These are phyloP conservation scores for Helotiales sp. DNA, from an alignment of 2,329 filamentous ascomycete species.

Conservation along the genomic window DNA sequence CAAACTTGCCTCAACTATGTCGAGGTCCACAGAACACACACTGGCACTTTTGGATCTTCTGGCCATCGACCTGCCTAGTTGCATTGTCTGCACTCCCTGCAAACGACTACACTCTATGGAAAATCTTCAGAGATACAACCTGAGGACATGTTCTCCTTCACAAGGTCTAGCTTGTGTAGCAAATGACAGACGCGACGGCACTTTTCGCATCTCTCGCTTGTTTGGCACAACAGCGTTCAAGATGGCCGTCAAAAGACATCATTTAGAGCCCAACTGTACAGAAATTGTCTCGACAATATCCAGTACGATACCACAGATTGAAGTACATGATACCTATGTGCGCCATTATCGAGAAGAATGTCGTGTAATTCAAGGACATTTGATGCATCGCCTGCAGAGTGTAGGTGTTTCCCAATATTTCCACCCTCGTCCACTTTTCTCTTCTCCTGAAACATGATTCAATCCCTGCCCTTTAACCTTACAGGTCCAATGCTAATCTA, in stretches of 20 bases:
- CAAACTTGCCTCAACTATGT: constrained; percentile 11
- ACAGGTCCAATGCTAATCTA: no score
- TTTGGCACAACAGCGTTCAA: constrained; percentile 27
- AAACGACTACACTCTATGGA: constrained; percentile 26
- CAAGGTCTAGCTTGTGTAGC: constrained; percentile 15
- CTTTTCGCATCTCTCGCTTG: not conserved
- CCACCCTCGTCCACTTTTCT: no score
- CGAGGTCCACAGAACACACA: not conserved
- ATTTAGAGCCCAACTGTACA: constrained; percentile 16
- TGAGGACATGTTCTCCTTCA: constrained; percentile 5
- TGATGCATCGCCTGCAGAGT: constrained; percentile 12
- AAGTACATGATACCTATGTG: not conserved
- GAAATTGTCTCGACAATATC: constrained; percentile 20
- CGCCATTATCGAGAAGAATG: constrained; percentile 16
- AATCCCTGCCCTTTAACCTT: no score
- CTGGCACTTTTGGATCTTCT: constrained; percentile 23
- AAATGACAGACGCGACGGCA: not conserved
- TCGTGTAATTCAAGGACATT: constrained; percentile 12
- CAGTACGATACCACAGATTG: not conserved
- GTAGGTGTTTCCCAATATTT: not conserved
- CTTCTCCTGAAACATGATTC: no score
- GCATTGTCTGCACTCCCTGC: constrained; percentile 23
- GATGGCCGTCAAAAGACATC: constrained; percentile 28
- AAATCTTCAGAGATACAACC: constrained; percentile 23
- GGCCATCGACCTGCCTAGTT: constrained; percentile 26